Conservation (phyloP, 1,284 basidiomycete genomes). For the Ganoderma meredithae region DNA sequence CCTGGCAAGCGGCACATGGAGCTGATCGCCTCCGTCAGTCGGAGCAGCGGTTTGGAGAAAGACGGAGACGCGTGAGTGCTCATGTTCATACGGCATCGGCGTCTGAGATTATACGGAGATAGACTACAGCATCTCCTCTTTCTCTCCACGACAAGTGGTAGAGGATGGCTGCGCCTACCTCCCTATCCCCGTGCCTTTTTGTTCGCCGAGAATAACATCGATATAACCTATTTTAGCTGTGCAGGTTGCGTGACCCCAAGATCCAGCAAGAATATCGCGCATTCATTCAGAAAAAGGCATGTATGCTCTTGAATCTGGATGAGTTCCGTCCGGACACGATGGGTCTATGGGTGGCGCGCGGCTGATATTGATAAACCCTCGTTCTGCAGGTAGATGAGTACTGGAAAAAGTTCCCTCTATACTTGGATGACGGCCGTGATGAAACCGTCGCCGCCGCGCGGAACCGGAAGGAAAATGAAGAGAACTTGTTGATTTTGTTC, state of each 20-base stretch:
- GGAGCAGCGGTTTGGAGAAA: constrained; percentile 74
- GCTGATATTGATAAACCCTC: constrained; percentile 5
- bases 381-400: constrained; percentile 54
- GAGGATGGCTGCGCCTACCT: background rate
- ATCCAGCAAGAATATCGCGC: constrained; percentile 70
- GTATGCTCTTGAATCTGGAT: constrained; percentile 3
- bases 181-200: background rate
- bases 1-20: constrained; percentile 53
- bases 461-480: constrained; percentile 58
- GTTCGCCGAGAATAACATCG: background rate
- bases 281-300: constrained; percentile 70
- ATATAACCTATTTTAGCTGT: constrained; percentile 37
- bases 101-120: background rate
- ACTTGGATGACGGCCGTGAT: constrained; percentile 34
- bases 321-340: background rate
- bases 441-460: constrained; percentile 41
- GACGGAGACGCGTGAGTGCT: constrained; percentile 72
- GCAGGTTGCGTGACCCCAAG: constrained; percentile 61
- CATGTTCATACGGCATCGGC: too few relatives aligned
- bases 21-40: constrained; percentile 70
- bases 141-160: background rate
- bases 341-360: background rate
- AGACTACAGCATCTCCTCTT: background rate
- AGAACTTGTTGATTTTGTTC: constrained; percentile 73
- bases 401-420: constrained; percentile 45